These are phyloP conservation scores for Sclerotinia subarctica DNA, from an alignment of 2,329 filamentous ascomycete species.

Conservation along the genomic window DNA sequence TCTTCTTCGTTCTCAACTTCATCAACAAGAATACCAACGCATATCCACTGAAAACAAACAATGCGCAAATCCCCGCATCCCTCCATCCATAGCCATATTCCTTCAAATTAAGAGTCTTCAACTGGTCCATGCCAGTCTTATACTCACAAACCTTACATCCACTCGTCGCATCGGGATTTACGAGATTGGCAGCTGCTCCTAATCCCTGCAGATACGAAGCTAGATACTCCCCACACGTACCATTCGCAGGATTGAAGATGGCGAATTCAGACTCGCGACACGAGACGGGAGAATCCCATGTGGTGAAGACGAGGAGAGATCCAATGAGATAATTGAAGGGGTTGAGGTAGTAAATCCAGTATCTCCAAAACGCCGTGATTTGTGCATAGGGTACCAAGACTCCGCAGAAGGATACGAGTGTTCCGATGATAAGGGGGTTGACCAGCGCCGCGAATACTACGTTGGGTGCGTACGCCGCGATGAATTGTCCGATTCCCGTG, in stretches of 20 bases:
- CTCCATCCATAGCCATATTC: conserved; percentile 65
- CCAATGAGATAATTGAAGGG: conserved; percentile 62
- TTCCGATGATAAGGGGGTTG: conserved; percentile 54
- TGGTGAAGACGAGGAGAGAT: conserved; percentile 50
- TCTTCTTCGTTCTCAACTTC: conserved; percentile 48
- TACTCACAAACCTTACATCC: conserved; percentile 62
- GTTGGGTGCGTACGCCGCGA: conserved; percentile 61
- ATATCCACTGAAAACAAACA: conserved; percentile 45
- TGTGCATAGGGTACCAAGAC: conserved; percentile 70
- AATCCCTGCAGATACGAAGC: conserved; percentile 47
- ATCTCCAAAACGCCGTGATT: conserved; percentile 62
- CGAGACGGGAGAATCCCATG: conserved; percentile 47
- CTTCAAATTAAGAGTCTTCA: conserved; percentile 56
- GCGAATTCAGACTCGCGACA: conserved; percentile 51
- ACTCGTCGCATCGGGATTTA: conserved; percentile 56
- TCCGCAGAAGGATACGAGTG: conserved; percentile 69
- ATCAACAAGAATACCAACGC: conserved; percentile 47
- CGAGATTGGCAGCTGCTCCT: conserved; percentile 49
- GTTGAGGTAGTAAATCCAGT: conserved; percentile 52
- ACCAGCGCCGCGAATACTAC: conserved; percentile 56
- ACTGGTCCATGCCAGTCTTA: conserved; percentile 55
- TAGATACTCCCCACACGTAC: conserved; percentile 59
- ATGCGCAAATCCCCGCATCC: conserved; percentile 51
- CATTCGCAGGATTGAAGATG: conserved; percentile 43
- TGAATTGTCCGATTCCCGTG: conserved; percentile 58